Evolutionary conservation across 2,329 filamentous ascomycete genomes (phyloP), one percentile per base, ranked within the genome.

Genomic region (Tolypocladium capitatum): DNA sequence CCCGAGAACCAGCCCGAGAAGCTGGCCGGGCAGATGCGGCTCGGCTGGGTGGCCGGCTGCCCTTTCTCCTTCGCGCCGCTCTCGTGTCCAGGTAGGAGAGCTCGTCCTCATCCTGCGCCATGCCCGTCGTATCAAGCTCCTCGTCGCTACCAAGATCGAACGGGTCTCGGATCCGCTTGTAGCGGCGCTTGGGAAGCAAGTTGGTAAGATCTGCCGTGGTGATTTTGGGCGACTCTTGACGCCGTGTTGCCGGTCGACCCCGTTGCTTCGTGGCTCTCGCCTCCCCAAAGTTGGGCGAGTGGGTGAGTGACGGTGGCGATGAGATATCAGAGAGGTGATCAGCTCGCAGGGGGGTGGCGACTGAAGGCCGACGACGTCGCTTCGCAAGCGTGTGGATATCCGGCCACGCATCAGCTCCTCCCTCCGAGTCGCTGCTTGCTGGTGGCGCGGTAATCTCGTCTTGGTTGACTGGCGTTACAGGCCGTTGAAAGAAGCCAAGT

Each of bases 231-330:
- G 63, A 66, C 8, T 57, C 59, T 41, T 68, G 68, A 43, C 59
- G 60, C 32, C 63, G 57, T 52, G 54, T 52, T 48, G 55, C 42
- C 24, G 62, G 55, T 30, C 66, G 63, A 1, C 60, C 59, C 52
- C 67, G 52, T 43, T 20, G 48, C 14, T 51, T 46, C 34, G 58
- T 53, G 20, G 55, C 53, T 43, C 53, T 60, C 13, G 51, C 48
- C 16, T 55, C 52, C 1, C 63, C 60, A 50, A 68, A 72, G 55
- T 83, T 82, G 31, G 80, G 80, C 1, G 80, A 84, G 56, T 83
- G 79, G 4, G 80, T 84, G 4, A 84, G 67, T 0, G 80, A 83
- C 0, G 80, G 80, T 0, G 79, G 80, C 2, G 79, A 83, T 2
- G 80, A 83, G 11, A 78, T 64, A 42, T 78, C 72, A 0, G 75